These are phyloP conservation scores for Fusarium pininemorale DNA, from an alignment of 2,329 filamentous ascomycete genomes.

Conservation along the genomic window DNA sequence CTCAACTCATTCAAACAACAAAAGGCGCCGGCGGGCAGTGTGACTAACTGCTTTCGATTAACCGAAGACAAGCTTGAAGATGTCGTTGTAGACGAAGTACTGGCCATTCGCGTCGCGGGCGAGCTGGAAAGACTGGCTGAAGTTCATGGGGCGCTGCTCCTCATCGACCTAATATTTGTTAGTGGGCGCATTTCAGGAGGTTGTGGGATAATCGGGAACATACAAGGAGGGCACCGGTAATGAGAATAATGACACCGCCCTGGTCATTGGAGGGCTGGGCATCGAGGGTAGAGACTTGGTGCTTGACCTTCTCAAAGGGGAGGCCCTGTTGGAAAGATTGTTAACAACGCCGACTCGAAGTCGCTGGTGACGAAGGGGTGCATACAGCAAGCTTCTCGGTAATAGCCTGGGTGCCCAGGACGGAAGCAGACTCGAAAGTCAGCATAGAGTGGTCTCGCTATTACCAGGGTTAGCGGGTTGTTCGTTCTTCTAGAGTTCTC, in stretches of 20 bases:
- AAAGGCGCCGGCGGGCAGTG: not conserved
- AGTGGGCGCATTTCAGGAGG: not conserved
- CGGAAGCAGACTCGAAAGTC: slow-evolving; percentile 82
- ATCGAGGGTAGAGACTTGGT: slow-evolving; percentile 81
- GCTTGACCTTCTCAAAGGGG: slow-evolving; percentile 83
- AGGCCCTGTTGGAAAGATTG: slow-evolving; percentile 63
- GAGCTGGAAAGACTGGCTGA: slow-evolving; percentile 89
- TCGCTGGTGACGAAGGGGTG: slow-evolving; percentile 5
- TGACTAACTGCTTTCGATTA: slow-evolving; percentile 42
- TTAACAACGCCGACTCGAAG: slow-evolving; percentile 5
- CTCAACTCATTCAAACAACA: slow-evolving; percentile 2
- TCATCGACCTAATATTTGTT: slow-evolving; percentile 75
- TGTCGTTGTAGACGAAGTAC: slow-evolving; percentile 92
- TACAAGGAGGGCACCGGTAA: slow-evolving; percentile 88
- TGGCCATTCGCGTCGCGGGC: slow-evolving; percentile 70
- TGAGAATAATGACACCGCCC: slow-evolving; percentile 82
- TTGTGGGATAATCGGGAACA: slow-evolving; percentile 43
- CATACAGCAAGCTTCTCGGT: slow-evolving; percentile 83
- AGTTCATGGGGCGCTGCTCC: slow-evolving; percentile 87
- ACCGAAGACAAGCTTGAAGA: slow-evolving; percentile 89
- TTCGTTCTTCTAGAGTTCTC: slow-evolving; percentile 65
- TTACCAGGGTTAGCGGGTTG: slow-evolving; percentile 3
- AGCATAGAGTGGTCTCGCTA: slow-evolving; percentile 75
- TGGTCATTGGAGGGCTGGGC: slow-evolving; percentile 76
- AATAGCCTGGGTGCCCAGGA: slow-evolving; percentile 72